Percentiles rank a stretch among this genome's conserved stretches.
Conservation (phyloP, 495 filamentous ascomycete species). For the Hypoxylon trugodes region DNA sequence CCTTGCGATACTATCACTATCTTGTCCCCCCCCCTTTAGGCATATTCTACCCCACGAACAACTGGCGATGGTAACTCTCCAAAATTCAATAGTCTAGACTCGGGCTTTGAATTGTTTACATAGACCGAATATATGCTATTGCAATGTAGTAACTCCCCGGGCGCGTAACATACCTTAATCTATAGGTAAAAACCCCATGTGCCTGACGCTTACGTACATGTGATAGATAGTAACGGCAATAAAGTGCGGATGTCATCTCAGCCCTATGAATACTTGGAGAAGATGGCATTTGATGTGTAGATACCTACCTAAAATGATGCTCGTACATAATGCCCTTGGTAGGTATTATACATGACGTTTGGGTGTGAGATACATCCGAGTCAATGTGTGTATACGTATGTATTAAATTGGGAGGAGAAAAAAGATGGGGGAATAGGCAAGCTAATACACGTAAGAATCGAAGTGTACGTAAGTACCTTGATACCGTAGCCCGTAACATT, state of each 20-base stretch:
- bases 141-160: conserved; percentile 13
- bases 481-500: conserved; percentile 16
- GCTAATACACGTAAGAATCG: not conserved
- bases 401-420: not conserved
- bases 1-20: conserved; percentile 29
- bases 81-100: conserved; percentile 16
- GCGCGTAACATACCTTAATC: conserved; percentile 16
- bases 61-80: conserved; percentile 5
- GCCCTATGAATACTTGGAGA: conserved; percentile 29
- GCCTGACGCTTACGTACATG: conserved; percentile 27
- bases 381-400: no score
- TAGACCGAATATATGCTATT: conserved; percentile 22
- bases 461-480: conserved; percentile 31
- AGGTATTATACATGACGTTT: not conserved
- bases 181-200: conserved; percentile 22
- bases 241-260: conserved; percentile 42
- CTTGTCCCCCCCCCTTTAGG: not conserved
- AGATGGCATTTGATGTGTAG: not conserved
- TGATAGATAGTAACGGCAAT: conserved; percentile 30
- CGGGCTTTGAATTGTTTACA: conserved; percentile 39
- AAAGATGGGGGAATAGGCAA: not conserved
- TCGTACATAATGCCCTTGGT: no score
- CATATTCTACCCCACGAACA: conserved; percentile 8
- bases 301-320: no score
- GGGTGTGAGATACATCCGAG: not conserved